phyloP scores from a whole-genome alignment of 2,329 filamentous ascomycete species.

The Dendrostoma leiphaemia region DNA sequence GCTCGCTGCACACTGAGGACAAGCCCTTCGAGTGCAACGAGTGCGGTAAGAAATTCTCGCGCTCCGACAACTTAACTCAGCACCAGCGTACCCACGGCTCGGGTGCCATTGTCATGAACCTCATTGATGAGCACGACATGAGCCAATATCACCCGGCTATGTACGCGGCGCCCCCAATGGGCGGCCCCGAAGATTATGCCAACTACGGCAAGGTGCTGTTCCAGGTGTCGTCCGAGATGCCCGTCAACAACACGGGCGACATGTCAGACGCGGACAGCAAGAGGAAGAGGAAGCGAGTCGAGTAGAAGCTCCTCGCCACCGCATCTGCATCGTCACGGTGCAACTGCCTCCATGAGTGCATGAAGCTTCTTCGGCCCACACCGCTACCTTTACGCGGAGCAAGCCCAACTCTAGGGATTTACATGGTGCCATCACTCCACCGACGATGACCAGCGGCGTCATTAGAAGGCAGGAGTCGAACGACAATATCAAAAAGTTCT shows the following conservation, averaged over 20 bases:
- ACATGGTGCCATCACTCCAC: conserved; percentile 20
- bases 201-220: conserved; percentile 76
- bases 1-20: conserved; percentile 95
- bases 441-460: conserved; percentile 13
- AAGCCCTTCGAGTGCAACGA: conserved; percentile 98
- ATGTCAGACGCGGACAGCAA: conserved; percentile 57
- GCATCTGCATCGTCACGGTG: too few relatives aligned
- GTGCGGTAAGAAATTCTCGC: conserved; percentile 98
- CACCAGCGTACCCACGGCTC: conserved; percentile 91
- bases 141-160: conserved; percentile 34
- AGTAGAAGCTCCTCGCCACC: conserved; percentile 38
- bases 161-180: conserved; percentile 35
- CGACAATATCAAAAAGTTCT: conserved; percentile 12
- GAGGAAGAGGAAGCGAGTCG: conserved; percentile 78
- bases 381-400: conserved; percentile 26
- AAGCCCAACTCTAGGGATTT: conserved; percentile 23
- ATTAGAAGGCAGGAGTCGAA: conserved; percentile 4
- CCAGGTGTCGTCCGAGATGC: conserved; percentile 72
- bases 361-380: conserved; percentile 30
- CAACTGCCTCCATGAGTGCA: conserved; percentile 25
- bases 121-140: conserved; percentile 69
- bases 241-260: conserved; percentile 61
- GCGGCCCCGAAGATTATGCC: conserved; percentile 60
- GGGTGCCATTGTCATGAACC: conserved; percentile 86
- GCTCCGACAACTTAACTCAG: conserved; percentile 95